A percentile compares a stretch with the other conserved stretches of the same genome.
Evolutionary conservation across 805 yeast genomes (phyloP).

Genomic region (Candida pseudofarinosa): DNA sequence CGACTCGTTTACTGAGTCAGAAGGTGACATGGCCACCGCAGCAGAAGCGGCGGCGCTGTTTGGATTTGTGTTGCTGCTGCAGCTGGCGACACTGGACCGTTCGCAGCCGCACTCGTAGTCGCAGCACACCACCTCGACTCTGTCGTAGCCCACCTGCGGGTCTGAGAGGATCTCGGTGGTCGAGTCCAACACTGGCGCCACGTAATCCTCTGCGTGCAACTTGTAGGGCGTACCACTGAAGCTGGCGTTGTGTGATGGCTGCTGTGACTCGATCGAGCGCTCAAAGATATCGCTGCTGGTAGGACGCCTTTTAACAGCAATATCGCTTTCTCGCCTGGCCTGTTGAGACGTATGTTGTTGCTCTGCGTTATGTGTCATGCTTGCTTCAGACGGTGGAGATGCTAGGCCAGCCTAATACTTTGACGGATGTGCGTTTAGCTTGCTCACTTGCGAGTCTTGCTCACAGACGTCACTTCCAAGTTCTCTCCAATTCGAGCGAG

Average conservation of each 20-base stretch:
- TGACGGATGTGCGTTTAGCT: too few species aligned
- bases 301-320: neutral
- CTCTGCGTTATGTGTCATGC: neutral
- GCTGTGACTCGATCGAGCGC: conserved; percentile 2
- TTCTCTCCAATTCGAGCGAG: too few species aligned
- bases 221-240: conserved; percentile 1
- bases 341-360: neutral
- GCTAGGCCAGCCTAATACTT: too few species aligned
- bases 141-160: conserved; percentile 20
- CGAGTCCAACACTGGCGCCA: conserved; percentile 28
- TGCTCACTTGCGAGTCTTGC: too few species aligned
- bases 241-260: neutral
- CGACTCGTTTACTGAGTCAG: neutral
- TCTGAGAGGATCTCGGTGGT: conserved; percentile 27
- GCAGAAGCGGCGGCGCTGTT: neutral
- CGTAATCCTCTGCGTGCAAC: conserved; percentile 26
- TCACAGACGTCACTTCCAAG: too few species aligned
- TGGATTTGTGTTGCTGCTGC: neutral
- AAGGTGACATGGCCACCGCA: neutral
- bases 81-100: neutral
- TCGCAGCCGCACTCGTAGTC: conserved; percentile 4
- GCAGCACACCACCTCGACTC: conserved; percentile 22
- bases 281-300: conserved; percentile 4
- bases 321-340: neutral
- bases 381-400: too few species aligned